Base-by-base conservation (phyloP, 768 basidiomycete genomes). In the Amanita molliuscula region DNA sequence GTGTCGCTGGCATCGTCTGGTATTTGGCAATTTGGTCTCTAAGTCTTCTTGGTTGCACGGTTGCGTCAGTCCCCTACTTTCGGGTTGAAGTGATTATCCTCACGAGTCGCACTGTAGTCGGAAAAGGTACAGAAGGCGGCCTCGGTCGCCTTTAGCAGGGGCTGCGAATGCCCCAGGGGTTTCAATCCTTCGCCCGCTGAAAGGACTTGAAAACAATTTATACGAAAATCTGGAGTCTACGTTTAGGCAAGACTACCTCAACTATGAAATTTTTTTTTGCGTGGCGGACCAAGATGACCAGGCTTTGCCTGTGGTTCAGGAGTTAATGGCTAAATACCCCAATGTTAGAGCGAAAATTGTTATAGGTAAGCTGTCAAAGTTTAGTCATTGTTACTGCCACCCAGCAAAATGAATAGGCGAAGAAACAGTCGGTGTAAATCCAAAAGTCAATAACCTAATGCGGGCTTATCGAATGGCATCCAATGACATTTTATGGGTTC, bases 401-500 rank as follows among this genome's bases (percentile, higher is more conserved):
- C 29, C 11, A 50, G 21, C 21, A 33, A 13, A 34, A 50, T 44
- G 31, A 40, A 4, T 56, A 92, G 92, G 91, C 43, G 84, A 89
- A 59, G 82, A 88, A 54, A 62, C 76, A 41, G 84, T 95, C 16
- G 94, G 95, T 4, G 82, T 90, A 23, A 99, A 99, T 58, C 96
- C 96, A 0, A 98, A 98, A 73, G 85, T 98, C 58, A 97, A 97
- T 71, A 98, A 98, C 65, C 82, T 99, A 42, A 75, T 93, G 54
- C 81, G 82, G 29, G 77, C 94, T 11, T 97, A 93, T 63, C 72
- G 74, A 40, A 69, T 79, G 60, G 96, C 95, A 0, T 68, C 75
- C 48, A 73, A 96, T 61, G 92, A 98, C 60, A 87, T 98, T 44
- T 69, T 98, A 44, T 99, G 94, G 94, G 86, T 98, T 26, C 75